Conservation (phyloP, 2,329 filamentous ascomycete genomes). For the Hypomyces rosellus region DNA sequence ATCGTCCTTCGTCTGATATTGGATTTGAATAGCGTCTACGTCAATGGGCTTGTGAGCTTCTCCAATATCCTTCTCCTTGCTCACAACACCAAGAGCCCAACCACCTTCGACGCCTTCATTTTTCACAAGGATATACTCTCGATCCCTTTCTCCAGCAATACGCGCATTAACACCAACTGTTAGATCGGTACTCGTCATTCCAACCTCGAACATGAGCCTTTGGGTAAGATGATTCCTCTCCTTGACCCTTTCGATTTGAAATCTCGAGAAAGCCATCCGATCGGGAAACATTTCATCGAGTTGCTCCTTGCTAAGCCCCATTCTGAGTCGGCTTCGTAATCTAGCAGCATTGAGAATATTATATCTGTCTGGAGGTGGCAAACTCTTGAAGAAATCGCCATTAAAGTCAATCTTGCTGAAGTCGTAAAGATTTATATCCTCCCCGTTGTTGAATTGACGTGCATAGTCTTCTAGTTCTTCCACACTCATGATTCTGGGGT, state of each 20-base stretch:
- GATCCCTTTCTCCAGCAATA: conserved; percentile 77
- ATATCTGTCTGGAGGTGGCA: conserved; percentile 86
- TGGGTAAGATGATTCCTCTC: conserved; percentile 95
- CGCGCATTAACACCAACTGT: conserved; percentile 60
- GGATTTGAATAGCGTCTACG: conserved; percentile 62
- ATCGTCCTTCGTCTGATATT: conserved; percentile 51
- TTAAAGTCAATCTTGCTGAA: conserved; percentile 99
- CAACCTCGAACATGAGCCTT: conserved; percentile 86
- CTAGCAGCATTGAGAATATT: conserved; percentile 95
- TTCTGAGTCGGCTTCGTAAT: conserved; percentile 77
- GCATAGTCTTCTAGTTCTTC: conserved; percentile 94
- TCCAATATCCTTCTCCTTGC: conserved; percentile 72
- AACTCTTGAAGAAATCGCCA: conserved; percentile 85
- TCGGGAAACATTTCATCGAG: conserved; percentile 95
- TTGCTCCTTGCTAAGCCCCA: conserved; percentile 96
- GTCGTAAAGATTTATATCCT: conserved; percentile 88
- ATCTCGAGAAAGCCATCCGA: conserved; percentile 92
- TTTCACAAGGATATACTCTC: conserved; percentile 93
- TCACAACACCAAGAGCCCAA: conserved; percentile 92
- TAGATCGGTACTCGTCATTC: conserved; percentile 72
- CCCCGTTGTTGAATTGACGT: conserved; percentile 81
- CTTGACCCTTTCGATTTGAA: conserved; percentile 89
- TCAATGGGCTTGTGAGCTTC: conserved; percentile 85
- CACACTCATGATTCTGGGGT: conserved; percentile 92
- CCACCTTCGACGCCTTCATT: conserved; percentile 93